Evolutionary conservation across 768 basidiomycete genomes (phyloP), one percentile per base, ranked within the genome.

Genomic region (Epithele typhae): DNA sequence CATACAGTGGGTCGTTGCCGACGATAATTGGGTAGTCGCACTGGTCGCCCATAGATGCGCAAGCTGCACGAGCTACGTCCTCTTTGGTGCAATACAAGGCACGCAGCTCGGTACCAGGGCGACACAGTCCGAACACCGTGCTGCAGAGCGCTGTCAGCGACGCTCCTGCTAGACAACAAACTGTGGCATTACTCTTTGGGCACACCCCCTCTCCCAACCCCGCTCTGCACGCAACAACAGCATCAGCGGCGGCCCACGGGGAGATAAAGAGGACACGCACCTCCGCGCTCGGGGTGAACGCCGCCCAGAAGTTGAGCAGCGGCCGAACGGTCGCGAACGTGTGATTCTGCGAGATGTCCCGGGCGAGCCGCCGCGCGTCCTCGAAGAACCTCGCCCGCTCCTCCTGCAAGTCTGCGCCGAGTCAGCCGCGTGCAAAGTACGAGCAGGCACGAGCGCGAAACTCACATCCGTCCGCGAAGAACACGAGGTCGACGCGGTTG

Each of bases 401-500:
- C 24, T 68, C n/a, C n/a, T n/a, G n/a, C n/a, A n/a, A n/a, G n/a
- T n/a, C n/a, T n/a, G n/a, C n/a, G n/a, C n/a, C n/a, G n/a, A n/a
- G n/a, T n/a, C n/a, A n/a, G n/a, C n/a, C n/a, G n/a, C n/a, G n/a
- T n/a, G n/a, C n/a, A n/a, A 30, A 30, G 1, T 1, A 4, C 19
- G 25, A 32, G 21, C 11, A 10, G 14, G 25, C 4, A 4, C 1
- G 3, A n/a, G 23, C 25, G 23, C 27, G n/a, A 25, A 22, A 71
- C 84, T 50, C 61, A 87, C 87, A 89, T 25, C 87, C 87, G 52
- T 89, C 86, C 0, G 78, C 74, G 61, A 89, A 87, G 65, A 89
- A 89, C 10, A 86, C 78, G 8, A 90, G 65, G 65, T 87, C 80
- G 21, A 87, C 76, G 15, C 87, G 77, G 59, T 89, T 89, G 30